A percentile compares a stretch with the other conserved stretches of the same genome.
Evolutionary conservation across 345 rosid genomes (phyloP).

Genomic region (Kandelia obovata): DNA sequence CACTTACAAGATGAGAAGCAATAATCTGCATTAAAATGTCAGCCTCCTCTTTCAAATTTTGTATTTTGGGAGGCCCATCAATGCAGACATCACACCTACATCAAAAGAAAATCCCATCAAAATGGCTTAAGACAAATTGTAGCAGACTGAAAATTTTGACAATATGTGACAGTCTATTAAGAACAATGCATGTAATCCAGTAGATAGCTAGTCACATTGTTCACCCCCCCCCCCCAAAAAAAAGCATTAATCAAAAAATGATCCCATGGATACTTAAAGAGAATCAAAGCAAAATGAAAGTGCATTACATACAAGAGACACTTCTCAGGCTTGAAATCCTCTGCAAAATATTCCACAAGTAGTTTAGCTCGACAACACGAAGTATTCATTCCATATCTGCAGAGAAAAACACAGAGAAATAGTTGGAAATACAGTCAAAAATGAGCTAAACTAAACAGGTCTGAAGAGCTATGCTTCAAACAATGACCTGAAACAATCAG

Average conservation of each 20-base stretch:
- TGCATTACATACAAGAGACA: conserved; percentile 57
- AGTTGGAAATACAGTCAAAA: not conserved
- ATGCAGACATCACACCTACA: conserved; percentile 80
- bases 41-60: conserved; percentile 68
- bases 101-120: conserved; percentile 7
- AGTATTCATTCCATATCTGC: conserved; percentile 91
- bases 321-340: conserved; percentile 52
- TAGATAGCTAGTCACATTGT: not conserved
- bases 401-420: conserved; percentile 1
- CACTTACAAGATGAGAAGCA: conserved; percentile 49
- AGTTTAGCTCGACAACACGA: conserved; percentile 71
- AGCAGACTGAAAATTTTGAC: not conserved
- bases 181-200: not conserved
- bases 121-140: not conserved
- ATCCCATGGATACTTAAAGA: not conserved
- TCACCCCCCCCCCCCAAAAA: too few relatives aligned
- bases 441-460: not conserved
- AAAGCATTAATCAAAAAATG: not conserved
- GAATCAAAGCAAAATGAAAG: not conserved
- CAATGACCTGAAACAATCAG: conserved; percentile 71
- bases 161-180: not conserved
- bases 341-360: conserved; percentile 82
- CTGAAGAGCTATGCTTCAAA: conserved; percentile 2
- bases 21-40: conserved; percentile 60
- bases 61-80: conserved; percentile 61